Percentiles rank a stretch among this genome's conserved stretches.
Conservation (phyloP, 306 rosid species). For the Begonia fuchsioides region DNA sequence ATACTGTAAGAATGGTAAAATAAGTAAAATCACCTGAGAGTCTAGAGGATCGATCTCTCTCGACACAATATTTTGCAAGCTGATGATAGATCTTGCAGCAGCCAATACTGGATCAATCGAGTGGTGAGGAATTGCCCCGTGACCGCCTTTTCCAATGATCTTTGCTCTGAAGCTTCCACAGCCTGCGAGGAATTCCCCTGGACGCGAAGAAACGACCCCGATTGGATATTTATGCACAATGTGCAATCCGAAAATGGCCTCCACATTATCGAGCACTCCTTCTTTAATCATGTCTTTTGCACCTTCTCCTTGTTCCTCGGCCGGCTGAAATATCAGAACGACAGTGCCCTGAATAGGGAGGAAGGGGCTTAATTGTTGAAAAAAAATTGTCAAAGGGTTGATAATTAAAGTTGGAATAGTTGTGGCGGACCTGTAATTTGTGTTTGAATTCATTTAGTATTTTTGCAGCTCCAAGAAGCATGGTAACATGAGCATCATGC, state of each 20-base stretch:
- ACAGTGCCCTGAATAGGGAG: slow-evolving; percentile 48
- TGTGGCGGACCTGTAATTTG: slow-evolving; percentile 32
- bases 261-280: slow-evolving; percentile 62
- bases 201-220: slow-evolving; percentile 61
- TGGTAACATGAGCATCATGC: slow-evolving; percentile 72
- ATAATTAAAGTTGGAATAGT: background rate
- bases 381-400: background rate
- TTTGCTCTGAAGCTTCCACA: slow-evolving; percentile 92
- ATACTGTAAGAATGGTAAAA: too few species aligned
- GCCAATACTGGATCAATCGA: slow-evolving; percentile 76
- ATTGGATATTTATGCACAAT: slow-evolving; percentile 22
- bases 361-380: slow-evolving; percentile 6
- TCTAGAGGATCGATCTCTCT: slow-evolving; percentile 82
- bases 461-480: slow-evolving; percentile 92
- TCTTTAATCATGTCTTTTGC: slow-evolving; percentile 70
- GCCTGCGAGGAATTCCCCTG: slow-evolving; percentile 76
- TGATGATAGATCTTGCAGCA: slow-evolving; percentile 58
- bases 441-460: slow-evolving; percentile 47
- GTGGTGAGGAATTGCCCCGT: slow-evolving; percentile 53
- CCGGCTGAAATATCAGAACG: slow-evolving; percentile 78
- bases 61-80: slow-evolving; percentile 73
- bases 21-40: slow-evolving; percentile 50
- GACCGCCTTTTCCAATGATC: slow-evolving; percentile 67
- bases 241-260: slow-evolving; percentile 65
- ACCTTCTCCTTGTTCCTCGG: slow-evolving; percentile 67